phyloP scores from a whole-genome alignment of 2,329 filamentous ascomycete genomes.

The Atkinsonella hypoxylon region DNA sequence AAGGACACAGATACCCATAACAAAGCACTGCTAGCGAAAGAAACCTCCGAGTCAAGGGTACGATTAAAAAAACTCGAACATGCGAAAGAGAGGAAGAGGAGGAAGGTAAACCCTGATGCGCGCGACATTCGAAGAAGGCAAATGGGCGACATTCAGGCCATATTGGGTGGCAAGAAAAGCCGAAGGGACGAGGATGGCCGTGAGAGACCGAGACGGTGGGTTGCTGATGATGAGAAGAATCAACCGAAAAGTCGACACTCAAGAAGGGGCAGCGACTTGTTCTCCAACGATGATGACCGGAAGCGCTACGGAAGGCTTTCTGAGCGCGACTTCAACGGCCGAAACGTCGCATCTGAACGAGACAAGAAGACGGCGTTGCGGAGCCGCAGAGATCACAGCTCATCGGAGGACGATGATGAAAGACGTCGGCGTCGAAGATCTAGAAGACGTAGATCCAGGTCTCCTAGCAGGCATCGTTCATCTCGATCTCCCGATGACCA shows the following conservation, averaged over 20 bases:
- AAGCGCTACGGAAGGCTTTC: slow-evolving; percentile 15
- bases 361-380: slow-evolving; percentile 2
- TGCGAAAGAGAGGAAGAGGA: slow-evolving; percentile 31
- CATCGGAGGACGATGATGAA: neutral
- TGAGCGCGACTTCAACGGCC: slow-evolving; percentile 10
- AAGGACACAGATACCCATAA: slow-evolving; percentile 84
- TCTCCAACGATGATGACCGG: neutral
- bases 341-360: slow-evolving; percentile 3
- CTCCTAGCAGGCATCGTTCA: slow-evolving; percentile 15
- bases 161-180: slow-evolving; percentile 35
- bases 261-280: neutral
- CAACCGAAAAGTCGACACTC: neutral
- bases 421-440: slow-evolving; percentile 7
- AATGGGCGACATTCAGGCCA: slow-evolving; percentile 48
- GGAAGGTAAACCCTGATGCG: slow-evolving; percentile 31
- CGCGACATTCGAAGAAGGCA: slow-evolving; percentile 44
- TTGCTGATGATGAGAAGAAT: slow-evolving; percentile 13
- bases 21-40: slow-evolving; percentile 70
- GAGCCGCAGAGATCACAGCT: neutral
- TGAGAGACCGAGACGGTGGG: neutral
- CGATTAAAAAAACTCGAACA: slow-evolving; percentile 52
- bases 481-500: slow-evolving; percentile 21
- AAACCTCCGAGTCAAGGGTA: slow-evolving; percentile 65
- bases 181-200: slow-evolving; percentile 6
- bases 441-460: slow-evolving; percentile 12